Base-by-base conservation (phyloP, 2,329 filamentous ascomycete species). In the Cytospora leucostoma region DNA sequence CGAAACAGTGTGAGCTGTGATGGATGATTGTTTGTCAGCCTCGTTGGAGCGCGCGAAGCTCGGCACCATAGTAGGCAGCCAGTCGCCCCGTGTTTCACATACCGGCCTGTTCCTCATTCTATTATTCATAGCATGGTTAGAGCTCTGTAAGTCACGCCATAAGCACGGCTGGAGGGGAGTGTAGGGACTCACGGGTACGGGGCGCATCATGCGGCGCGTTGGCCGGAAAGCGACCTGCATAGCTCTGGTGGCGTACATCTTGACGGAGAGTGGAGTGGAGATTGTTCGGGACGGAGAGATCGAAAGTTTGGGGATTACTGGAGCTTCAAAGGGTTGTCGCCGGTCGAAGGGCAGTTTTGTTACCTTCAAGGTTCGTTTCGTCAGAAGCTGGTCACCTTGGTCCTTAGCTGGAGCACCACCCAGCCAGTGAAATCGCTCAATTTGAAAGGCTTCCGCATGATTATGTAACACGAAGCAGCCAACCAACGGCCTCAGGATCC, bases 1-100 rank as follows among this genome's bases (percentile, higher is more conserved):
- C 70, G 94, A 97, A 79, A 98, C 88, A 73, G 94, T 97, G 83
- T 98, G 95, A 76, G 92, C 95, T 99, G 71, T 69, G 68, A 62
- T n/a, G 47, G 35, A 40, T 49, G 17, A 32, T 13, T 49, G 44
- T 51, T 35, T 44, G 53, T 66, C 49, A 66, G 61, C 38, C 44
- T 65, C 33, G 35, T 19, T 33, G 44, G 62, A 51, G 51, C 10
- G 47, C 44, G 32, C 27, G 13, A 21, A 53, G 21, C 34, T 33
- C 38, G 17, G n/a, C 27, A 32, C 17, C 15, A 40, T 47, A 47
- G 44, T 47, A 8, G 44, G 34, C 40, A 40, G 47, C 7, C 50
- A 44, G 19, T 19, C 54, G 56, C 56, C 52, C 49, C 35, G 70
- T 68, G 66, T 53, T 15, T 54, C 65, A 85, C 86, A 69, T 87